These are phyloP conservation scores for Naganishia randhawae DNA, from an alignment of 768 basidiomycete species.

Conservation along the genomic window DNA sequence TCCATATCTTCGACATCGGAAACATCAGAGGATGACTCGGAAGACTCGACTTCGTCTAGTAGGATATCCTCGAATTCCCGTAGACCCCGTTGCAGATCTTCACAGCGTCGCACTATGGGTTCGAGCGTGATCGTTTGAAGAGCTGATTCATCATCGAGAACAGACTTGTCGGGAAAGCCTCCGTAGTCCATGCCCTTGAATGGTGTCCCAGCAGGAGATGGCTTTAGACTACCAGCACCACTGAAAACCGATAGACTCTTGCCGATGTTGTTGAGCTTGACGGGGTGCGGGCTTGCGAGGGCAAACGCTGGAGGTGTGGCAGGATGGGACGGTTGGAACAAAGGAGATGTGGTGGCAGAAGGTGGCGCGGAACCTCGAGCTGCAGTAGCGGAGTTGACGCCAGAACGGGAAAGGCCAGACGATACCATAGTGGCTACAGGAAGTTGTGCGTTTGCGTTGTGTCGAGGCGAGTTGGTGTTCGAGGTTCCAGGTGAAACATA, in stretches of 20 bases:
- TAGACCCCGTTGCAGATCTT: conserved; percentile 3
- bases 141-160: conserved; percentile 17
- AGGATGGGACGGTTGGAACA: conserved; percentile 20
- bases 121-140: neutral
- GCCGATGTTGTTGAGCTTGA: conserved; percentile 7
- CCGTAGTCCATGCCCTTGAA: conserved; percentile 10
- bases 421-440: conserved; percentile 2
- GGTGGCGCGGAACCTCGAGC: conserved; percentile 14
- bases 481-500: conserved; percentile 25
- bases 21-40: conserved; percentile 22
- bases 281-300: conserved; percentile 18
- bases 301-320: conserved; percentile 23
- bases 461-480: conserved; percentile 15
- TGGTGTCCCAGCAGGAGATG: conserved; percentile 5
- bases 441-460: conserved; percentile 10
- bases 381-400: neutral
- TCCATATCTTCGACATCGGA: conserved; percentile 21
- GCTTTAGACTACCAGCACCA: neutral
- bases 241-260: conserved; percentile 7
- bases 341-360: conserved; percentile 5
- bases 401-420: conserved; percentile 2
- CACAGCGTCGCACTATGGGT: conserved; percentile 11
- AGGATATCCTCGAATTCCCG: conserved; percentile 27
- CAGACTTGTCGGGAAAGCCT: conserved; percentile 1
- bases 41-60: conserved; percentile 28